Evolutionary conservation across 2,329 filamentous ascomycete species (phyloP).

Genomic region (Beauveria caledonica): DNA sequence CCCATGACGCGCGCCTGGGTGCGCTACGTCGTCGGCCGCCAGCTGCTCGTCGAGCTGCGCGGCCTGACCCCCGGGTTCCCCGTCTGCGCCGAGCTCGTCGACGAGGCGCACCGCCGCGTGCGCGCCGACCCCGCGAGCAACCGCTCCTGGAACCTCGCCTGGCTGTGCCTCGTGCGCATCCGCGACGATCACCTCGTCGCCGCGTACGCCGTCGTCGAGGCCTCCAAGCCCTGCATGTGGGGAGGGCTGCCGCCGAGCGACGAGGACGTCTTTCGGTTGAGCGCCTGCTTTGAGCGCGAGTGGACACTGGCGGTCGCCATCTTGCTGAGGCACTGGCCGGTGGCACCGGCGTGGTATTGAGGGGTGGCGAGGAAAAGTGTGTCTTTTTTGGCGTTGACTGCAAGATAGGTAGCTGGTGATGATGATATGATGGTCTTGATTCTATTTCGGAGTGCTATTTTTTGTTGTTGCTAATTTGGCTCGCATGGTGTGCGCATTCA

Average conservation of each 20-base stretch:
- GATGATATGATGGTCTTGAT: neutral
- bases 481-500: neutral
- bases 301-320: constrained; percentile 57
- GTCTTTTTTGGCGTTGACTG: neutral
- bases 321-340: constrained; percentile 62
- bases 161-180: constrained; percentile 62
- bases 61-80: constrained; percentile 62
- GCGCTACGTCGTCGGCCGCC: too few species aligned
- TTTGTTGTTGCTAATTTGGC: neutral
- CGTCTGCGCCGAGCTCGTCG: constrained; percentile 55
- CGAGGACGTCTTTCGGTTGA: constrained; percentile 50
- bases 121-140: constrained; percentile 55
- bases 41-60: too few species aligned
- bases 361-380: neutral
- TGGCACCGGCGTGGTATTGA: constrained; percentile 48
- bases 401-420: neutral
- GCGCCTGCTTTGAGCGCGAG: constrained; percentile 55
- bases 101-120: constrained; percentile 58
- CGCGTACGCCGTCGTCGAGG: constrained; percentile 52
- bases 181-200: constrained; percentile 53
- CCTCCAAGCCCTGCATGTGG: constrained; percentile 62
- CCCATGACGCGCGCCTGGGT: too few species aligned
- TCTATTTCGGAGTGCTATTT: neutral
- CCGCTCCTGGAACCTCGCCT: constrained; percentile 69
- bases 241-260: constrained; percentile 46